phyloP scores from a whole-genome alignment of 345 rosid species.

The Hypericum perforatum region DNA sequence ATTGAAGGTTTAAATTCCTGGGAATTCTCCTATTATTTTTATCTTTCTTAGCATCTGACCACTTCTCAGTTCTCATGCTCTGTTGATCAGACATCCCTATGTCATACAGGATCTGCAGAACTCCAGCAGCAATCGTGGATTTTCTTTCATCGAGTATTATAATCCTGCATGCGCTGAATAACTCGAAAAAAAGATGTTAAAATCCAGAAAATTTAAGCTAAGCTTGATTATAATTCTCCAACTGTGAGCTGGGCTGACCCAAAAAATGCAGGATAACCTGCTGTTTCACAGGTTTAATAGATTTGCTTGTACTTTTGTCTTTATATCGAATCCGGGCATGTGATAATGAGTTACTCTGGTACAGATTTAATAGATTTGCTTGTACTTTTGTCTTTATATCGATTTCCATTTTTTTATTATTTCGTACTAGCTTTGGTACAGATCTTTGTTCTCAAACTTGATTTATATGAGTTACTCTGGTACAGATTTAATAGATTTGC shows the following conservation, averaged over 20 bases:
- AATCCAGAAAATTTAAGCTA: slow-evolving; percentile 16
- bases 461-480: no score
- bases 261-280: slow-evolving; percentile 26
- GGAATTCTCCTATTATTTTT: neutral
- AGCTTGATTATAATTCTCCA: slow-evolving; percentile 27
- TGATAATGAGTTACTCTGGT: no score
- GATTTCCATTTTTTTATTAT: no score
- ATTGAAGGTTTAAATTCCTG: slow-evolving; percentile 17
- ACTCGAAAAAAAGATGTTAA: slow-evolving; percentile 23
- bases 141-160: slow-evolving; percentile 25
- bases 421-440: no score
- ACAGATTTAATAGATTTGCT: no score
- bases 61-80: neutral
- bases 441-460: no score
- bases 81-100: slow-evolving; percentile 4
- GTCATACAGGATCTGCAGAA: slow-evolving; percentile 21
- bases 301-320: neutral
- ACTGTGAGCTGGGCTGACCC: slow-evolving; percentile 34
- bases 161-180: slow-evolving; percentile 30
- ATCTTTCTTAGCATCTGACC: neutral
- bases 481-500: no score
- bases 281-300: slow-evolving; percentile 20
- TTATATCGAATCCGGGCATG: no score
- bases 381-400: no score
- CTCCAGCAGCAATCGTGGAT: slow-evolving; percentile 22